Evolutionary conservation across 805 yeast genomes (phyloP), one percentile per base, ranked within the genome.

Genomic region (Aciculoconidium aculeatum): DNA sequence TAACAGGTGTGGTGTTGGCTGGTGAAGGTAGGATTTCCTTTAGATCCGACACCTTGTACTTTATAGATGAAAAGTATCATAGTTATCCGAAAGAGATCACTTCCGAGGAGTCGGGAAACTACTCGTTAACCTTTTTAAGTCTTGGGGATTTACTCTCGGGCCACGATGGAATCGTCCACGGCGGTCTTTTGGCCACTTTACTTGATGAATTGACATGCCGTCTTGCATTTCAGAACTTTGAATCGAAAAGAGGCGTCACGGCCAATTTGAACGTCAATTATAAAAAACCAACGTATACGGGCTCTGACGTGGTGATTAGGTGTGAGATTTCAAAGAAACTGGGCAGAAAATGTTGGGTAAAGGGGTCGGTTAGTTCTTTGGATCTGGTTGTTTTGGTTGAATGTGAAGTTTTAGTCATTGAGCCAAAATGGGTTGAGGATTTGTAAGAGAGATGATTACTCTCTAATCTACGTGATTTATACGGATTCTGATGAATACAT

Each of bases 211-310:
- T 61, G 25, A 60, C 68, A 3, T 64, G 70, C 32, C 39, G 67
- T 9, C 42, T 64, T 17, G 70, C 67, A 8, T 63, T 64, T 35
- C 59, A 60, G 34, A 64, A 61, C 39, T 53, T 55, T 32, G 47
- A 53, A 20, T 56, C 65, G 15, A 54, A 52, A 30, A 54, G 51
- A 35, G 70, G 66, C 1, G 67, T 64, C 11, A 64, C 70, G 9
- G 70, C 70, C 9, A 62, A 59, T 34, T 58, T 63, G 45, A 63
- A 61, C 36, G 53, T 63, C 34, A 59, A 53, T 41, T 64, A 61
- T 35, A 49, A 45, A 28, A 47, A 52, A 31, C 70, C 69, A 4
- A 55, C 65, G 21, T 52, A 27, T 30, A 51, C 53, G 6, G 44
- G 59, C 35, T 45, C 51, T 12, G 48, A 40, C 27, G 48, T 63